Base-by-base conservation (phyloP, 1,139 yeast genomes). In the Yamadazyma spencermartinsiae region DNA sequence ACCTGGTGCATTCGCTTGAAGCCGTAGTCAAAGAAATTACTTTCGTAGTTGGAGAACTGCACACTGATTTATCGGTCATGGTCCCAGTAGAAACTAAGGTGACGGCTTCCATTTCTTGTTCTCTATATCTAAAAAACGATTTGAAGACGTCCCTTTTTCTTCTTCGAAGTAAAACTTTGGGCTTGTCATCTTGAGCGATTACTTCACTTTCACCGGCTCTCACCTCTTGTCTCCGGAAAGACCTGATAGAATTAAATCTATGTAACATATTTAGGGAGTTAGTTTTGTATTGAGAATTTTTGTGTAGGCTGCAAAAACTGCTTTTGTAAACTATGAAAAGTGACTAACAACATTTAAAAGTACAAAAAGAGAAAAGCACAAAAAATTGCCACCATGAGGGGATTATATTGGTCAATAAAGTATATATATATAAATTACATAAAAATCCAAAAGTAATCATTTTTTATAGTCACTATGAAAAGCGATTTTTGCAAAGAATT, bases 101-200 rank as follows among this genome's bases (percentile, higher is more conserved):
- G n/a, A 20, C 19, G 5, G 31, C 16, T 16, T 28, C 31, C 4
- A 16, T 9, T 13, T 16, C 20, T 4, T n/a, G 20, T 4, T 6
- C 19, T 9, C 5, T 5, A 19, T 31, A 20, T 31, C 19, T 14
- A 14, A 31, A 31, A 4, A 13, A 21, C 4, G 34, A 31, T 15
- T 14, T 14, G 20, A 31, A 31, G 3, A 15, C 13, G 19, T 31
- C 34, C 16, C 34, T 21, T 21, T 31, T 31, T 17, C 34, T 28
- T 28, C 31, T 28, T 15, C 20, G 16, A 3, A 12, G 19, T n/a
- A n/a, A n/a, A n/a, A n/a, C n/a, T n/a, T n/a, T n/a, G n/a, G n/a
- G n/a, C n/a, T n/a, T n/a, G n/a, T n/a, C n/a, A n/a, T n/a, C n/a
- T n/a, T n/a, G n/a, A n/a, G n/a, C n/a, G n/a, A n/a, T n/a, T n/a